phyloP scores from a whole-genome alignment of 2,329 filamentous ascomycete species.

The Ceratocystis huliohia region DNA sequence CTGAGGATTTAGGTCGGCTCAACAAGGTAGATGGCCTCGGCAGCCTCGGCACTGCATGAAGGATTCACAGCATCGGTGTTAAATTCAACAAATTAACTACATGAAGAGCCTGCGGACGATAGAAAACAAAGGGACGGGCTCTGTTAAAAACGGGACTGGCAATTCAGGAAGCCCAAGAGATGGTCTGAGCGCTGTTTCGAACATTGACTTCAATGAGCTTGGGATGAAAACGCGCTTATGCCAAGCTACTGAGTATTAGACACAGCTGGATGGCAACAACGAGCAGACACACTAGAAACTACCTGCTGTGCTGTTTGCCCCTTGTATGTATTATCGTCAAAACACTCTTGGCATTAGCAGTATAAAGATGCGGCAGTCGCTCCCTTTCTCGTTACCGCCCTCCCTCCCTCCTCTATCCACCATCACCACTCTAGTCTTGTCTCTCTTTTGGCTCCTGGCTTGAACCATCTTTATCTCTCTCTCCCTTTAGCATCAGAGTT shows the following conservation, averaged over 20 bases:
- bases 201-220: not conserved
- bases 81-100: no score
- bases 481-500: not conserved
- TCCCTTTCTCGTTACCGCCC: not conserved
- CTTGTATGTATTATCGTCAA: not conserved
- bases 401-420: not conserved
- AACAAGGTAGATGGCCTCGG: not conserved
- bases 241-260: no score
- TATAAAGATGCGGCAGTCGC: not conserved
- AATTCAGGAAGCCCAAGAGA: no score
- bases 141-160: not conserved
- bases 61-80: not conserved
- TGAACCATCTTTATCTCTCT: not conserved
- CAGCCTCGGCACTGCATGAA: not conserved
- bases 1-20: no score
- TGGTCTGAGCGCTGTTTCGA: slow-evolving; percentile 1
- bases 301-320: not conserved
- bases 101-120: not conserved
- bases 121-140: not conserved
- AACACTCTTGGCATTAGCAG: no score
- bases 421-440: not conserved
- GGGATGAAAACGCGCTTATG: not conserved
- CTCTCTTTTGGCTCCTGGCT: not conserved
- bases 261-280: not conserved
- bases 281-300: not conserved